phyloP scores from a whole-genome alignment of 2,329 filamentous ascomycete genomes.

The Gliomastix tumulicola region DNA sequence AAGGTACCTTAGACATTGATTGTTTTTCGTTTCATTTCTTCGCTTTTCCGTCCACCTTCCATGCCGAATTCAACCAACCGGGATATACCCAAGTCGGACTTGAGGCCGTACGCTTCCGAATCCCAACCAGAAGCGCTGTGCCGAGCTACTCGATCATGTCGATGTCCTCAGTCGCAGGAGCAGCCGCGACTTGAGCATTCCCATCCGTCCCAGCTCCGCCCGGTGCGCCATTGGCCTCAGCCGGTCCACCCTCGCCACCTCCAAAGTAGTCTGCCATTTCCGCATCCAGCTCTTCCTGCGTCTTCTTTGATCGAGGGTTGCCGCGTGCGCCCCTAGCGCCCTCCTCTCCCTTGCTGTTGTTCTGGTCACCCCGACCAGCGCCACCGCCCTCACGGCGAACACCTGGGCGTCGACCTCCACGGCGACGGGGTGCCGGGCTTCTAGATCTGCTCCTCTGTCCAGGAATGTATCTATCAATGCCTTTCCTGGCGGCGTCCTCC shows the following conservation, averaged over 20 bases:
- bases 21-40: no score
- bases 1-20: no score
- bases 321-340: conserved; percentile 30
- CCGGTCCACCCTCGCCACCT: conserved; percentile 27
- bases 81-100: no score
- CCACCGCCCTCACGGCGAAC: conserved; percentile 31
- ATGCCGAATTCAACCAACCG: no score
- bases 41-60: no score
- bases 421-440: conserved; percentile 50
- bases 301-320: conserved; percentile 66
- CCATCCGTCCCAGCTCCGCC: conserved; percentile 14
- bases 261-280: conserved; percentile 95
- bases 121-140: no score
- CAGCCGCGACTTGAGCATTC: conserved; percentile 16
- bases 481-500: conserved; percentile 55
- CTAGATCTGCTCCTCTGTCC: conserved; percentile 44
- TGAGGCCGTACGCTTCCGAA: conserved; percentile 2
- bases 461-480: conserved; percentile 76
- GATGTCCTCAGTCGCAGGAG: conserved; percentile 44
- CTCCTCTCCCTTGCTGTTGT: conserved; percentile 25
- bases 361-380: conserved; percentile 17
- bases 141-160: conserved; percentile 65
- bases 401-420: conserved; percentile 45
- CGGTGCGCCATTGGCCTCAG: conserved; percentile 12
- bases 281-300: conserved; percentile 86